phyloP scores from a whole-genome alignment of 148 eudicot genomes.

The Heliosperma pusillum region DNA sequence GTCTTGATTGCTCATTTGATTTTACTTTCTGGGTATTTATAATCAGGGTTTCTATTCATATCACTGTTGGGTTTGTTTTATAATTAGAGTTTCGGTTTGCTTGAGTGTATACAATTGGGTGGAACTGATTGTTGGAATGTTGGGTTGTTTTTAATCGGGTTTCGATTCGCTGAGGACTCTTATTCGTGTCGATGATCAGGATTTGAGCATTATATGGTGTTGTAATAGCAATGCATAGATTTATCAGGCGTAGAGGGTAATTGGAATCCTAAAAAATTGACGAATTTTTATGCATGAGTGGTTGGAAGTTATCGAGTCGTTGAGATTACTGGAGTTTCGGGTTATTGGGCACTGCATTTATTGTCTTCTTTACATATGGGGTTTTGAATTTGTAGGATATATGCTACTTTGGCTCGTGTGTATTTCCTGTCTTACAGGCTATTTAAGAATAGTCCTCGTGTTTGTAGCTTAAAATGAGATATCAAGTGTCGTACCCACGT shows the following conservation, averaged over 20 bases:
- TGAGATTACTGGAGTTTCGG: not conserved
- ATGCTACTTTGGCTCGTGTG: no score
- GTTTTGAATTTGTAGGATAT: no score
- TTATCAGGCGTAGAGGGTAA: not conserved
- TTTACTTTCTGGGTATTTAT: not conserved
- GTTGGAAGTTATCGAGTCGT: not conserved
- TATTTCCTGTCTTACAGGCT: no score
- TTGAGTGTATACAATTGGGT: not conserved
- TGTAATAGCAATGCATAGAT: not conserved
- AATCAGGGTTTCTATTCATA: not conserved
- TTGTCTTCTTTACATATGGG: not conserved
- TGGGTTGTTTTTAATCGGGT: not conserved
- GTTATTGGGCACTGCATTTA: not conserved
- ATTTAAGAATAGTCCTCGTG: no score
- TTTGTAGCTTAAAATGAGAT: no score
- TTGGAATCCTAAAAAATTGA: not conserved
- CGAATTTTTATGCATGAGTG: not conserved
- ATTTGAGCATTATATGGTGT: not conserved
- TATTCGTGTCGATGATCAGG: not conserved
- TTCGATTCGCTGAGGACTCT: not conserved
- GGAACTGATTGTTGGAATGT: not conserved
- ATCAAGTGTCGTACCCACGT: not conserved
- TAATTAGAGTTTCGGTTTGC: conserved; percentile 5
- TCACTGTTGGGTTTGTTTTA: not conserved
- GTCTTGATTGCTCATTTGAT: not conserved